Percentiles rank a stretch among this genome's conserved stretches.
phyloP scores from a whole-genome alignment of 176 grass and related monocot species.

The Phragmites australis region DNA sequence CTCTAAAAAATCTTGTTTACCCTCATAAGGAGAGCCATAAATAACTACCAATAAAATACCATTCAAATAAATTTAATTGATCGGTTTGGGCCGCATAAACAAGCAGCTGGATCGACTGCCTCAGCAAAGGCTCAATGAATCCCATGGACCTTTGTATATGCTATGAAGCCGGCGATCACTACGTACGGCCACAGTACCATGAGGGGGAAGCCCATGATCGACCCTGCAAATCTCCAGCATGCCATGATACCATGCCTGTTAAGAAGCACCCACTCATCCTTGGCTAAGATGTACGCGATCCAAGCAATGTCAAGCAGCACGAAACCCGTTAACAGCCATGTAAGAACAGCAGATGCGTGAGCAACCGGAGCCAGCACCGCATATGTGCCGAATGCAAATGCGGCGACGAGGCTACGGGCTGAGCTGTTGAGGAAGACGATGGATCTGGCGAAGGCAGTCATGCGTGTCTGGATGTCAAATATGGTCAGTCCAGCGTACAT shows the following conservation, averaged over 20 bases:
- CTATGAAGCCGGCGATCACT: not conserved
- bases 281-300: not conserved
- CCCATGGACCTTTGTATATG: not conserved
- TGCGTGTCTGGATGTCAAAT: slow-evolving; percentile 24
- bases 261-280: not conserved
- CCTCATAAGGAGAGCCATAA: too few species aligned
- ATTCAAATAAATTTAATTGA: too few species aligned
- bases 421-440: slow-evolving; percentile 35
- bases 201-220: accelerated
- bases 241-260: not conserved
- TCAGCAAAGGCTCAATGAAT: not conserved
- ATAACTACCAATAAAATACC: too few species aligned
- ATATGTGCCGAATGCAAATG: not conserved
- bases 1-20: too few species aligned
- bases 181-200: not conserved
- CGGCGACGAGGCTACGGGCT: not conserved
- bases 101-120: not conserved
- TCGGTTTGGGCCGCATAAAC: too few species aligned
- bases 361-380: not conserved
- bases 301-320: not conserved
- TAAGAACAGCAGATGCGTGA: not conserved
- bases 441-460: not conserved
- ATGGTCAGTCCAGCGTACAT: slow-evolving; percentile 44
- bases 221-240: not conserved
- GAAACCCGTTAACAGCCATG: not conserved